Conservation (phyloP, 2,329 filamentous ascomycete genomes). For the Chrysosphaeria jannelii region DNA sequence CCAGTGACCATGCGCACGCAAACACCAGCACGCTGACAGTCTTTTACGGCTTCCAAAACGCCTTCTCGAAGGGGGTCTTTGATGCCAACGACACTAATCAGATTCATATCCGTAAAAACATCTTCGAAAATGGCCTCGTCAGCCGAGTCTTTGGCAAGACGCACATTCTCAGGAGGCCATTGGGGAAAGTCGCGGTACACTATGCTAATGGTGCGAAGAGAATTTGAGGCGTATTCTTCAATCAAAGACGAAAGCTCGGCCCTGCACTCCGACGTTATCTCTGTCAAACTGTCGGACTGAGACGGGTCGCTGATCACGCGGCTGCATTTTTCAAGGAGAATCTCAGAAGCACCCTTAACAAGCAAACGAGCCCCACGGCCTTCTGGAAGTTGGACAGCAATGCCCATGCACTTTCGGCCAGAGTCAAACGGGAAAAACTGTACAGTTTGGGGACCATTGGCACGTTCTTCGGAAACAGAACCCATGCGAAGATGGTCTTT, state of each 20-base stretch:
- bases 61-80: constrained; percentile 52
- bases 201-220: constrained; percentile 59
- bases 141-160: constrained; percentile 20
- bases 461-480: constrained; percentile 29
- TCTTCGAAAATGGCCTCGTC: constrained; percentile 33
- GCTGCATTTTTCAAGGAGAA: constrained; percentile 25
- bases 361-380: constrained; percentile 21
- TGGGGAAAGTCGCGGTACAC: constrained; percentile 58
- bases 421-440: constrained; percentile 54
- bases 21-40: constrained; percentile 49
- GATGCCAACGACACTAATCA: constrained; percentile 45
- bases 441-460: constrained; percentile 16
- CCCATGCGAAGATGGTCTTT: constrained; percentile 36
- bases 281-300: constrained; percentile 11
- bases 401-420: constrained; percentile 39
- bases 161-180: constrained; percentile 46
- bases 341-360: constrained; percentile 35
- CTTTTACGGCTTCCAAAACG: constrained; percentile 39
- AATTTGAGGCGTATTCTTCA: constrained; percentile 46
- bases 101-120: constrained; percentile 34
- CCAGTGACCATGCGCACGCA: constrained; percentile 66
- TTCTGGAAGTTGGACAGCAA: constrained; percentile 20
- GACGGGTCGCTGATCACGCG: constrained; percentile 19
- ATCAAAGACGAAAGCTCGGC: constrained; percentile 35
- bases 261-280: constrained; percentile 21